Percentiles rank a stretch among this genome's conserved stretches.
These are phyloP conservation scores for Trichoderma sp. DNA, from an alignment of 2,329 filamentous ascomycete species.

Conservation along the genomic window DNA sequence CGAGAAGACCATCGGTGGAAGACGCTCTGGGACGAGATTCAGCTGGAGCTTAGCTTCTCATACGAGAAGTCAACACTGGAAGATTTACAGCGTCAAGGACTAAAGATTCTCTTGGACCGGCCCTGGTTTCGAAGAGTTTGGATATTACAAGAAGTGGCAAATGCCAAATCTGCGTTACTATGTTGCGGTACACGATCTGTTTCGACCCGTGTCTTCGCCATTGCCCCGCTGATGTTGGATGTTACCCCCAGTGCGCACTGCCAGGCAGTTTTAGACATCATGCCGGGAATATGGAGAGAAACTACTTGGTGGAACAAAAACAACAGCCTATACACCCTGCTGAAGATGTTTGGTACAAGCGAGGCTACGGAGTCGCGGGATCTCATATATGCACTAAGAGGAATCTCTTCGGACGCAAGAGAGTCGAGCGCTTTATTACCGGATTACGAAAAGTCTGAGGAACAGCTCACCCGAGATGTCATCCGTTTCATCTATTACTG, in stretches of 20 bases:
- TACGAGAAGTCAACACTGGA: neutral
- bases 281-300: neutral
- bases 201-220: neutral
- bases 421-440: neutral
- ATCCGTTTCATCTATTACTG: neutral
- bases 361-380: slow-evolving; percentile 3
- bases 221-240: neutral
- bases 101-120: neutral
- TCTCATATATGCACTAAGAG: slow-evolving; percentile 2
- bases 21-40: neutral
- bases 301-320: neutral
- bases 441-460: neutral
- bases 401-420: neutral
- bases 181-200: neutral
- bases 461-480: neutral
- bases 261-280: slow-evolving; percentile 17
- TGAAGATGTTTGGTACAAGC: neutral
- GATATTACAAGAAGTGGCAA: slow-evolving; percentile 17
- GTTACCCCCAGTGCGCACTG: neutral
- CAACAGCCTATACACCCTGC: neutral
- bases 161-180: neutral
- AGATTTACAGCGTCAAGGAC: neutral
- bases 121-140: slow-evolving; percentile 25
- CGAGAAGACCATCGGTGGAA: neutral
- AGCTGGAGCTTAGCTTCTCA: neutral